These are phyloP conservation scores for Ustulina deusta DNA, from an alignment of 2,329 filamentous ascomycete species.

Conservation along the genomic window DNA sequence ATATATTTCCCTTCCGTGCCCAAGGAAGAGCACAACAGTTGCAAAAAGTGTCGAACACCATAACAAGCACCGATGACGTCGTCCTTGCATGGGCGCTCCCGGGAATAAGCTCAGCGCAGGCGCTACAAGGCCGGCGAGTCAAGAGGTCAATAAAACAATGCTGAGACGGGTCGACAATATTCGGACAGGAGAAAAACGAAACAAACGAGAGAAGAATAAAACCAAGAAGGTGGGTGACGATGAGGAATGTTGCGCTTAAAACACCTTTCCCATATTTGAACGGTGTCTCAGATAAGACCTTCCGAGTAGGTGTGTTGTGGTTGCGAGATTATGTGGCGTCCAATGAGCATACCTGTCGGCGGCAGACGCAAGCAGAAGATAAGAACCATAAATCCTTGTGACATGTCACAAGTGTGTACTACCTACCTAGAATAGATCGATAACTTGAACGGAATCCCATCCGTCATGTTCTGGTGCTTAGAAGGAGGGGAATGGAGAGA, in stretches of 20 bases:
- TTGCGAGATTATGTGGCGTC: conserved; percentile 33
- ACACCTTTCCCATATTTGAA: neutral
- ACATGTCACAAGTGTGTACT: neutral
- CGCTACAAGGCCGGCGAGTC: neutral
- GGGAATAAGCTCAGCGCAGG: conserved; percentile 18
- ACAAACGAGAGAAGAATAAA: neutral
- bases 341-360: conserved; percentile 24
- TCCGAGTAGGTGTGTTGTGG: neutral
- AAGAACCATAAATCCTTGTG: conserved; percentile 3
- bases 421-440: neutral
- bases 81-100: neutral
- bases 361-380: conserved; percentile 16
- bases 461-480: neutral
- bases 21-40: neutral
- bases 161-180: too few species aligned
- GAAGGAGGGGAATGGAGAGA: neutral
- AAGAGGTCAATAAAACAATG: neutral
- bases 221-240: neutral
- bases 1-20: neutral
- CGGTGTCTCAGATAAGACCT: conserved; percentile 25
- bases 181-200: neutral
- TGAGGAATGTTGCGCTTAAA: neutral
- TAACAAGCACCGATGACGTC: conserved; percentile 14
- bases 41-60: neutral
- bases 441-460: neutral